Percentiles rank a stretch among this genome's conserved stretches.
Conservation (phyloP, 2,329 filamentous ascomycete genomes). For the Penicillium sp. region DNA sequence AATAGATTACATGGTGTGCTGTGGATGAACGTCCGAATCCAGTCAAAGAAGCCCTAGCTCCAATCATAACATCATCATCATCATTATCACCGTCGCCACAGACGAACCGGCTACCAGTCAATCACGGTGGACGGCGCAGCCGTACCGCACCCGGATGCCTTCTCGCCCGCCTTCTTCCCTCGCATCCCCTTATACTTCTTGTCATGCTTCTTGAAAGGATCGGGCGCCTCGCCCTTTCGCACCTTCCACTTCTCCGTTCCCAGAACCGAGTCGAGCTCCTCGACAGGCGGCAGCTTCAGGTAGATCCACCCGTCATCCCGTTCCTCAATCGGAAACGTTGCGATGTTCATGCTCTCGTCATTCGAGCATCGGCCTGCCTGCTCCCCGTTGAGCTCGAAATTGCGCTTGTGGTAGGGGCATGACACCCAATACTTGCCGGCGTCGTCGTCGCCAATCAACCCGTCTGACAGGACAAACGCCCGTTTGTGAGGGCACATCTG, state of each 20-base stretch:
- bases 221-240: constrained; percentile 56
- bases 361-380: constrained; percentile 65
- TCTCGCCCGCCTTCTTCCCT: constrained; percentile 49
- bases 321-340: constrained; percentile 69
- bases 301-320: constrained; percentile 69
- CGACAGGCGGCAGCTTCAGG: constrained; percentile 67
- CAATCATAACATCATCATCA: too few species aligned
- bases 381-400: constrained; percentile 64
- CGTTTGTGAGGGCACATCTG: constrained; percentile 94
- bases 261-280: constrained; percentile 68
- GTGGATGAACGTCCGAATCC: too few species aligned
- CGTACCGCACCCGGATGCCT: too few species aligned
- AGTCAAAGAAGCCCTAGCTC: too few species aligned
- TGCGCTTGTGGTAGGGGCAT: constrained; percentile 82
- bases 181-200: constrained; percentile 49
- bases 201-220: constrained; percentile 51
- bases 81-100: too few species aligned
- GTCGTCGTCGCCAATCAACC: constrained; percentile 59
- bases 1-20: too few species aligned
- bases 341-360: constrained; percentile 67
- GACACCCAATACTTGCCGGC: constrained; percentile 68
- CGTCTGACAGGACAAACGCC: constrained; percentile 79
- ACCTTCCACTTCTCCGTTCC: constrained; percentile 74
- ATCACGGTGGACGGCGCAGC: too few species aligned
- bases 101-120: too few species aligned